These are phyloP conservation scores for Metarhizium anisopliae DNA, from an alignment of 2,329 filamentous ascomycete genomes.

Conservation along the genomic window DNA sequence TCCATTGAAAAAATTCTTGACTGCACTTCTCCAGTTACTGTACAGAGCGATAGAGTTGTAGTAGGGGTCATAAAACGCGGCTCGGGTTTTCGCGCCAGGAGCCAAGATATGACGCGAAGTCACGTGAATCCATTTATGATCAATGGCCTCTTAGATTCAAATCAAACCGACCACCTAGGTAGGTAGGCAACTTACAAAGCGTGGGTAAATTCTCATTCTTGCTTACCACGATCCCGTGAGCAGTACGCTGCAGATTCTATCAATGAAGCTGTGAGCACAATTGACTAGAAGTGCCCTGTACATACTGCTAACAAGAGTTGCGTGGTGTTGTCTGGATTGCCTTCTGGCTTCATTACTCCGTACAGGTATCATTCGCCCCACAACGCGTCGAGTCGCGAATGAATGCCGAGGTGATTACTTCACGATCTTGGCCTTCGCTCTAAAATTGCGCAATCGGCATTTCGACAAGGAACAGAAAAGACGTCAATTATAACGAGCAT, in stretches of 20 bases:
- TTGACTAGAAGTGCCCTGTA: not conserved
- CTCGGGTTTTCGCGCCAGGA: not conserved
- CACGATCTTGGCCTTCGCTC: not conserved
- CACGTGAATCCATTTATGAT: constrained; percentile 20
- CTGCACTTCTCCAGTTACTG: not conserved
- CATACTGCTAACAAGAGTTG: not conserved
- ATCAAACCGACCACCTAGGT: no score
- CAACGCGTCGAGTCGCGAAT: constrained; percentile 4
- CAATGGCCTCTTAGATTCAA: not conserved
- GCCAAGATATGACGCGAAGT: constrained; percentile 20
- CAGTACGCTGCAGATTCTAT: no score
- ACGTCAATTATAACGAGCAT: not conserved
- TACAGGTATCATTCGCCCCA: not conserved
- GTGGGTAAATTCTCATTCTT: not conserved
- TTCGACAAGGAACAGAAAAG: not conserved
- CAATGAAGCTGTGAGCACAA: no score
- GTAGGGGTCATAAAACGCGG: not conserved
- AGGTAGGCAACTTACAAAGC: no score
- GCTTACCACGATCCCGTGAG: no score
- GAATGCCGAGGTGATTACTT: not conserved
- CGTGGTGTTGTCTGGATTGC: no score
- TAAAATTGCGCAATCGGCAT: not conserved
- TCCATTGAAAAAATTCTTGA: constrained; percentile 32
- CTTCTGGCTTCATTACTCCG: no score
- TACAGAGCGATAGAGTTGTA: not conserved